These are phyloP conservation scores for Chlorophyllum brunneum DNA, from an alignment of 768 basidiomycete genomes.

Conservation along the genomic window DNA sequence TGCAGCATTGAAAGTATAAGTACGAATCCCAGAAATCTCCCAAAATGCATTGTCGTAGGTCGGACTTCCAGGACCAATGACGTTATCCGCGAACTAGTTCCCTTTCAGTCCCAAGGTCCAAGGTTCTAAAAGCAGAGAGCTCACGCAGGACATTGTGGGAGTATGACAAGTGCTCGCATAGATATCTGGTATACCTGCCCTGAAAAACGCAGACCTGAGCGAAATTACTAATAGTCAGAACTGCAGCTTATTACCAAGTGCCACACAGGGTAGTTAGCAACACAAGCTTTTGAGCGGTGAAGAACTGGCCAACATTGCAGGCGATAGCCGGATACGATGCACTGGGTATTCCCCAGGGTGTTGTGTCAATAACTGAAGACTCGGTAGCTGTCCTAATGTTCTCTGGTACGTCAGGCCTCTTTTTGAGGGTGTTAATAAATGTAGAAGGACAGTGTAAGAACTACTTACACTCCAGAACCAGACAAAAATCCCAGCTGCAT, in stretches of 20 bases:
- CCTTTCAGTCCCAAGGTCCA: background rate
- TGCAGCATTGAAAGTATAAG: constrained; percentile 40
- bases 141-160: constrained; percentile 35
- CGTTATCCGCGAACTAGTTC: constrained; percentile 34
- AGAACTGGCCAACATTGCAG: constrained; percentile 53
- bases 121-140: constrained; percentile 14
- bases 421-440: background rate
- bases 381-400: constrained; percentile 31
- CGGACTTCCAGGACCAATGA: constrained; percentile 38
- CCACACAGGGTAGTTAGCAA: constrained; percentile 70
- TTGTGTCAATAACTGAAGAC: constrained; percentile 33
- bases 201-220: constrained; percentile 11
- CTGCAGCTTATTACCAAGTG: no score
- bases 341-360: constrained; percentile 55
- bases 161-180: constrained; percentile 40
- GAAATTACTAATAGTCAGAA: no score
- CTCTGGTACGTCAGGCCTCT: constrained; percentile 42
- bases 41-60: constrained; percentile 53
- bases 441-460: background rate
- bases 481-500: constrained; percentile 36
- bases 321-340: constrained; percentile 55
- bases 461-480: constrained; percentile 44
- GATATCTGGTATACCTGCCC: constrained; percentile 41
- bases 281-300: constrained; percentile 62
- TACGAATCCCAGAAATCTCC: constrained; percentile 55